Percentiles rank a stretch among this genome's conserved stretches.
Evolutionary conservation across 495 filamentous ascomycete genomes (phyloP).

Genomic region (Talaromyces nanjingensis): DNA sequence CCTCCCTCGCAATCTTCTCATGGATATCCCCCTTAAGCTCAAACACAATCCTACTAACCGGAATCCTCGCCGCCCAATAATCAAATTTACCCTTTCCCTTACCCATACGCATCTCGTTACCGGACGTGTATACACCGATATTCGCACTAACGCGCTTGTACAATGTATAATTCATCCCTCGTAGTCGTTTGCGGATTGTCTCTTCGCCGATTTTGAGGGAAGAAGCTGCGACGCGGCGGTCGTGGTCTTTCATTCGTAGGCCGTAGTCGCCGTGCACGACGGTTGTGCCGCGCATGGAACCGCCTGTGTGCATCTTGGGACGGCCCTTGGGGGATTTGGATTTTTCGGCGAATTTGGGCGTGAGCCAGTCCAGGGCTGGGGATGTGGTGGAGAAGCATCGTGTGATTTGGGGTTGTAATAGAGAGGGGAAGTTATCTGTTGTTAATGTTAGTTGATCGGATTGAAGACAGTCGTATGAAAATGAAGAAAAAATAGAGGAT

Average conservation of each 20-base stretch:
- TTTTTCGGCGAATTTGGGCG: conserved; percentile 64
- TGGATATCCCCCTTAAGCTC: conserved; percentile 88
- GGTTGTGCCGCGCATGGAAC: conserved; percentile 85
- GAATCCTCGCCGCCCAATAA: conserved; percentile 85
- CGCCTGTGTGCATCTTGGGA: conserved; percentile 80
- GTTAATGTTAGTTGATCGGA: background rate
- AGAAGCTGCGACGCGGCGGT: conserved; percentile 79
- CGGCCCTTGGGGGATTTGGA: conserved; percentile 88
- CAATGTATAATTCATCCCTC: conserved; percentile 87
- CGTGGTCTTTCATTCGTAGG: conserved; percentile 86
- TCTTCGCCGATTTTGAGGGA: conserved; percentile 87
- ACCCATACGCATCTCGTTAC: conserved; percentile 97
- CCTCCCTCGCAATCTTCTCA: conserved; percentile 90
- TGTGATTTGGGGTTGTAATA: background rate
- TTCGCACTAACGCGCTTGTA: conserved; percentile 88
- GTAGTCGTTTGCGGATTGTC: conserved; percentile 76
- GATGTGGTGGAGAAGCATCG: conserved; percentile 72
- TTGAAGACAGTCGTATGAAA: background rate
- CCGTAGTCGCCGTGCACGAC: conserved; percentile 96
- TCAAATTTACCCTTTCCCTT: conserved; percentile 98
- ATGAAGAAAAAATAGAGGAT: background rate
- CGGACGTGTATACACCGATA: conserved; percentile 89
- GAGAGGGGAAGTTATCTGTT: conserved; percentile 5
- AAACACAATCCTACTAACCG: conserved; percentile 82
- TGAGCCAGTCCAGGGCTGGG: conserved; percentile 63